Evolutionary conservation across 2,329 filamentous ascomycete species (phyloP), one percentile per base, ranked within the genome.

Genomic region (Penicillium fuscoglaucum): DNA sequence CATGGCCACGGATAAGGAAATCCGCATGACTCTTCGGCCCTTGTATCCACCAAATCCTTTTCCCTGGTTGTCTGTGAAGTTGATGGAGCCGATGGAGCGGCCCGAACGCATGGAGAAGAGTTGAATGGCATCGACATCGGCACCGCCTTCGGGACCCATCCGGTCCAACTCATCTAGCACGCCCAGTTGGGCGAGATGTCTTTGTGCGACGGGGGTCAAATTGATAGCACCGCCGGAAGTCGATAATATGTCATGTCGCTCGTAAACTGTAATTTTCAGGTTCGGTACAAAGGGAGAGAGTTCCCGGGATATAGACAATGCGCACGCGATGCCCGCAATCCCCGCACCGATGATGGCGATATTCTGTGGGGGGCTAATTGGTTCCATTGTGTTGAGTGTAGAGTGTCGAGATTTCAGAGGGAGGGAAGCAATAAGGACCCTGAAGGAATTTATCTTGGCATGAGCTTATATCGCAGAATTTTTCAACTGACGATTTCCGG

Each of bases 171-270:
- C 73, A 1, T 70, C 61, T 3, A 79, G 66, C 2, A 79, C 72
- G 1, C 77, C 76, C 5, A 80, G 65, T 37, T 75, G 71, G 28
- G 76, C 73, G 6, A 80, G 72, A 61, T 79, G 75, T 8, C 77
- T 69, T 40, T 79, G 70, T 3, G 77, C 78, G 10, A 78, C 77
- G 1, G 78, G 77, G 0, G 77, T 78, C 19, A 80, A 64, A 57
- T 78, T 78, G 57, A 80, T 76, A 4, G 78, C 77, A 10, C 78
- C 77, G 9, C 78, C 78, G 13, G 76, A 74, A 6, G 76, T 79
- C 0, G 77, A 75, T 7, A 77, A 71, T 8, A 76, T 62, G 17
- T 74, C 69, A 57, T 76, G 72, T 24, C 76, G 70, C 61, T 79
- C 78, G 56, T 71, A 78, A 24, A 78, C 59, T 2, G 67, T 74